Conservation (phyloP, 768 basidiomycete species). For the Ramaria rubella region DNA sequence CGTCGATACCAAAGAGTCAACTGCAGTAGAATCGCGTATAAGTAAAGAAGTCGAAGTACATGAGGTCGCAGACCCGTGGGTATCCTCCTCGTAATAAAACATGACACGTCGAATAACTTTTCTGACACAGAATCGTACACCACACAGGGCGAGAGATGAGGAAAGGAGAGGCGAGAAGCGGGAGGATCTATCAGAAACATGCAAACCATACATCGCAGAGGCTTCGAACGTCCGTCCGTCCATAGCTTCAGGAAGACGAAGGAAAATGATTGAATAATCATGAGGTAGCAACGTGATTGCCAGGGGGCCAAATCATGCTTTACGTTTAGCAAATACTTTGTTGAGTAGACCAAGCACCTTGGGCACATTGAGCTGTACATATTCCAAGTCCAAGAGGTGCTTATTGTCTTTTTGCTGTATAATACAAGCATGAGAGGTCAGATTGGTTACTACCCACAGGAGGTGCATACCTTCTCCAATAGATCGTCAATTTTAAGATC, state of each 20-base stretch:
- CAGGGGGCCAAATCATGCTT: conserved; percentile 10
- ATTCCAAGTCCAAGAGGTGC: conserved; percentile 91
- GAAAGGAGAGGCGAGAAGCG: conserved; percentile 11
- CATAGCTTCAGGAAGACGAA: background rate
- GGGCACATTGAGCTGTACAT: conserved; percentile 94
- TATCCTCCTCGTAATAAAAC: conserved; percentile 12
- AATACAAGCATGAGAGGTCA: conserved; percentile 4
- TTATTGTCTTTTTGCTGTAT: conserved; percentile 98
- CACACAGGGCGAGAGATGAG: conserved; percentile 22
- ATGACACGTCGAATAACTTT: conserved; percentile 1
- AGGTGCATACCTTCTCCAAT: conserved; percentile 76
- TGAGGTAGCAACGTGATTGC: background rate
- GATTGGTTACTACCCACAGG: background rate
- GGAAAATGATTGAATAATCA: background rate
- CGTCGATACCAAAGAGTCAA: background rate
- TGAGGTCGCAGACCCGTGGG: conserved; percentile 11
- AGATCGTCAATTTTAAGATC: conserved; percentile 98
- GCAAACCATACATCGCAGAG: conserved; percentile 1
- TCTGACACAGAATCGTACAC: conserved; percentile 9
- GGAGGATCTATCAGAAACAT: conserved; percentile 14
- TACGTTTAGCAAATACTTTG: conserved; percentile 86
- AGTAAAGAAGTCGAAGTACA: conserved; percentile 11
- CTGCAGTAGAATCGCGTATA: background rate
- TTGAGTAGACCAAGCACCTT: conserved; percentile 89
- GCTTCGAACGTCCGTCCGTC: conserved; percentile 1